Conservation (phyloP, 2,329 filamentous ascomycete genomes). For the Tolypocladium inflatum region DNA sequence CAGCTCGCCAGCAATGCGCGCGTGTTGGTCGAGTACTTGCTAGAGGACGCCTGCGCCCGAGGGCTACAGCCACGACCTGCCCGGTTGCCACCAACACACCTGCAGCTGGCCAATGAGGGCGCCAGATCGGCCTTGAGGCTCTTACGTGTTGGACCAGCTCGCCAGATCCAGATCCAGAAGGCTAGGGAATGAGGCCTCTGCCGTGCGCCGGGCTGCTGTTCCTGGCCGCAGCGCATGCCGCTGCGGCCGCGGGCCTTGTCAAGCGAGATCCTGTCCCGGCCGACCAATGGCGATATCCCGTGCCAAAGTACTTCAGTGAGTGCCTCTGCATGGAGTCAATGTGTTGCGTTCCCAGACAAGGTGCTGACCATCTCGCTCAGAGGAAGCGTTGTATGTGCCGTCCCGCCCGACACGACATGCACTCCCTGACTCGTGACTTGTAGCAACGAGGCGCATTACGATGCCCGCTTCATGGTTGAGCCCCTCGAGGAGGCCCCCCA, state of each 20-base stretch:
- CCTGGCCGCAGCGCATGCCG: constrained; percentile 2
- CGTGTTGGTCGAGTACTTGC: background rate
- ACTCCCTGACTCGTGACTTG: background rate
- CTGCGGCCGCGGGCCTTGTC: background rate
- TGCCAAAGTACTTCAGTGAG: constrained; percentile 15
- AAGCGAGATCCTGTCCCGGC: constrained; percentile 3
- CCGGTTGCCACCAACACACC: background rate
- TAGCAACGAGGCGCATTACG: constrained; percentile 15
- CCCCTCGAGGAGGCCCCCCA: constrained; percentile 45
- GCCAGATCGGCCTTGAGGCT: background rate
- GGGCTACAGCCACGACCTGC: background rate
- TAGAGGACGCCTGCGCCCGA: background rate
- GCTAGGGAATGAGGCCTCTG: background rate
- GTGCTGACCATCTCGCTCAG: background rate
- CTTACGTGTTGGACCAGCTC: background rate
- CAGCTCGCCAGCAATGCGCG: background rate
- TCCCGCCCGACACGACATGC: too few relatives aligned
- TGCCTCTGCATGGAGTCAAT: background rate
- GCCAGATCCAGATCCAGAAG: background rate
- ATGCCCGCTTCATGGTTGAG: constrained; percentile 27
- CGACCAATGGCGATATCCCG: constrained; percentile 3
- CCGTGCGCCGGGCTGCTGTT: background rate
- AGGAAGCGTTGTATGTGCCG: background rate
- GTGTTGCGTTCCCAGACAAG: too few relatives aligned
- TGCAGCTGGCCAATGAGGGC: background rate